Evolutionary conservation across 495 filamentous ascomycete species (phyloP), one percentile per base, ranked within the genome.

Genomic region (Podospora bellae-mahoneyi): DNA sequence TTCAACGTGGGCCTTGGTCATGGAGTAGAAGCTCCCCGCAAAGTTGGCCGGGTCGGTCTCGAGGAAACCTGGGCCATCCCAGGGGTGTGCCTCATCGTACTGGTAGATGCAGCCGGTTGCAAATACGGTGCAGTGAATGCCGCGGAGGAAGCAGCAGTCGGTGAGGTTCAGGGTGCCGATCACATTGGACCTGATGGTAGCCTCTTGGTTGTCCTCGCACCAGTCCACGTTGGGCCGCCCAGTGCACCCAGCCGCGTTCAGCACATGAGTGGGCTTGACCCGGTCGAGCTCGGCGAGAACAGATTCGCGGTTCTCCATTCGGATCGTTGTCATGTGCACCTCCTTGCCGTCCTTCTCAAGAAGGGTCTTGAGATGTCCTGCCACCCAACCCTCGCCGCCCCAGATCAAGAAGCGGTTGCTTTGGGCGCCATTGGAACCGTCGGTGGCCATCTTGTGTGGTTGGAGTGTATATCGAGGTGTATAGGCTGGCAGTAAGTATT

Each of bases 211-310:
- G 72, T 88, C 86, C 77, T 90, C 87, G 71, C 87, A 90, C 87
- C 87, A 89, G 77, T 89, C 87, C 72, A 90, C 87, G 69, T 90
- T 90, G 63, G 87, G 87, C 23, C 87, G 84, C 54, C 87, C 87
- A n/a, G 87, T 90, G 69, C 84, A 87, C 32, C 87, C 87, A 59
- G 87, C 87, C 68, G 84, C 84, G 73, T 89, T 89, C 57, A 90
- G 75, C 39, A 89, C 86, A 68, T 89, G 86, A 4, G 85, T 88
- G 59, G 87, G 87, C 72, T 84, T 84, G 69, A 87, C 75, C 65
- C 75, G 79, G 65, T 87, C 80, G 26, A 90, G 80, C 69, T 86
- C 83, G 27, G 79, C 78, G 57, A 85, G 71, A 66, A 88, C 86
- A 65, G 78, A 77, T 68, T 84, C 85, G 64, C 87, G 83, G 65